A percentile compares a stretch with the other conserved stretches of the same genome.
These are phyloP conservation scores for Calonectria honghensis DNA, from an alignment of 2,329 filamentous ascomycete species.

Conservation along the genomic window DNA sequence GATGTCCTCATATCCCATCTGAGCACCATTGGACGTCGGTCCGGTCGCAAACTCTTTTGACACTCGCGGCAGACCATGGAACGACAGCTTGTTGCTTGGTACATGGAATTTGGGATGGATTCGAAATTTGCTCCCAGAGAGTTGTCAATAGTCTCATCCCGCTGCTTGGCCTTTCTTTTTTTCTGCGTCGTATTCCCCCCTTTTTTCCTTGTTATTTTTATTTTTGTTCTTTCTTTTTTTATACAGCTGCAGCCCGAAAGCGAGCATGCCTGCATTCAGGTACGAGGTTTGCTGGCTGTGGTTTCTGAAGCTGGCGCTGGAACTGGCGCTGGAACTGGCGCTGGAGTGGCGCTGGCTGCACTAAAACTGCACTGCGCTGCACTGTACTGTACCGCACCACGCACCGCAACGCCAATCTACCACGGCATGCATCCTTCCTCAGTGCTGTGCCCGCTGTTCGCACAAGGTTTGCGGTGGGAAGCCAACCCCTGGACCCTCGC, in stretches of 20 bases:
- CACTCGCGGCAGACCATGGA: not conserved
- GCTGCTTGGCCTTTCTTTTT: not conserved
- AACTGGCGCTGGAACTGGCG: not conserved
- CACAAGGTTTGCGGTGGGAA: slow-evolving; percentile 7
- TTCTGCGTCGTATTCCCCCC: not conserved
- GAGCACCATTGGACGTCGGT: slow-evolving; percentile 8
- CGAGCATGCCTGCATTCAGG: not conserved
- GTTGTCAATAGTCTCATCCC: not conserved
- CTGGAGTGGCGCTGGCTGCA: not conserved
- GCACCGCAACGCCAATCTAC: not conserved
- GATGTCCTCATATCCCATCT: slow-evolving; percentile 8
- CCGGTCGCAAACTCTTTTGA: slow-evolving; percentile 21
- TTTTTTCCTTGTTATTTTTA: not conserved
- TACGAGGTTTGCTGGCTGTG: not conserved
- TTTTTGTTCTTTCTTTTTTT: slow-evolving; percentile 8
- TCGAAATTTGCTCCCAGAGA: not conserved
- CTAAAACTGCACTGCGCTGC: not conserved
- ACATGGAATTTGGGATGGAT: slow-evolving; percentile 1
- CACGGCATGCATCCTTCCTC: not conserved
- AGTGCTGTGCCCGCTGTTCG: not conserved
- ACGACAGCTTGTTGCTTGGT: not conserved
- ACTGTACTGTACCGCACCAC: not conserved
- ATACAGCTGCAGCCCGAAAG: not conserved
- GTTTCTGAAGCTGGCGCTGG: not conserved
- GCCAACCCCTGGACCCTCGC: slow-evolving; percentile 5